phyloP scores from a whole-genome alignment of 164 flowering plant species.

The Berberis thunbergii region DNA sequence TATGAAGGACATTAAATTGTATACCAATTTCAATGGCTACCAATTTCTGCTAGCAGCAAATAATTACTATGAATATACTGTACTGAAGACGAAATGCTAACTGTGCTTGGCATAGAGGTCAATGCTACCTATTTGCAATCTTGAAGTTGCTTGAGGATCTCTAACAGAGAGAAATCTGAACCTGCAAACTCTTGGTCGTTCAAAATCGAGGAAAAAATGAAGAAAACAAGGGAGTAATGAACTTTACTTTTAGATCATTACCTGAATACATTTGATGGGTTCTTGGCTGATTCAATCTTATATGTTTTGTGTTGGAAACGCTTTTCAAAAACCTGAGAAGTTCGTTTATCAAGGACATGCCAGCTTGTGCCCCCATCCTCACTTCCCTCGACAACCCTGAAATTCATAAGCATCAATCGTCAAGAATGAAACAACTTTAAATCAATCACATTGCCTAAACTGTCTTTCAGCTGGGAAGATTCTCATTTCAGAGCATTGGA shows the following conservation, averaged over 20 bases:
- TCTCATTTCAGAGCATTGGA: no score
- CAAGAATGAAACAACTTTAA: neutral
- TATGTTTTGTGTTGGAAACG: constrained; percentile 70
- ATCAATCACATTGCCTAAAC: no score
- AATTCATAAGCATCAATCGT: neutral
- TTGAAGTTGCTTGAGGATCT: constrained; percentile 45
- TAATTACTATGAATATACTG: no score
- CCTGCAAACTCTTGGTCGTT: constrained; percentile 30
- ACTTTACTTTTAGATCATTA: constrained; percentile 14
- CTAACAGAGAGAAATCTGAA: constrained; percentile 59
- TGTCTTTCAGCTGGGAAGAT: no score
- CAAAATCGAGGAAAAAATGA: neutral
- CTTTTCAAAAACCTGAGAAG: constrained; percentile 50
- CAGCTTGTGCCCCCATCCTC: constrained; percentile 73
- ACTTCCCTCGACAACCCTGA: constrained; percentile 89
- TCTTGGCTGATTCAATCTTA: constrained; percentile 23
- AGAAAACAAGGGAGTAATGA: neutral
- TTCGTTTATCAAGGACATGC: constrained; percentile 63
- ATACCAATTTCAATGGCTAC: no score
- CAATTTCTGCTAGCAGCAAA: neutral
- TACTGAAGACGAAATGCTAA: neutral
- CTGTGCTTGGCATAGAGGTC: constrained; percentile 42
- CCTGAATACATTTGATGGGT: constrained; percentile 64
- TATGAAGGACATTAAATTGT: no score
- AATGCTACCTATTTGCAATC: constrained; percentile 80